Evolutionary conservation across 202 grass and related monocot genomes (phyloP).

Genomic region (Elaeis oleifera): DNA sequence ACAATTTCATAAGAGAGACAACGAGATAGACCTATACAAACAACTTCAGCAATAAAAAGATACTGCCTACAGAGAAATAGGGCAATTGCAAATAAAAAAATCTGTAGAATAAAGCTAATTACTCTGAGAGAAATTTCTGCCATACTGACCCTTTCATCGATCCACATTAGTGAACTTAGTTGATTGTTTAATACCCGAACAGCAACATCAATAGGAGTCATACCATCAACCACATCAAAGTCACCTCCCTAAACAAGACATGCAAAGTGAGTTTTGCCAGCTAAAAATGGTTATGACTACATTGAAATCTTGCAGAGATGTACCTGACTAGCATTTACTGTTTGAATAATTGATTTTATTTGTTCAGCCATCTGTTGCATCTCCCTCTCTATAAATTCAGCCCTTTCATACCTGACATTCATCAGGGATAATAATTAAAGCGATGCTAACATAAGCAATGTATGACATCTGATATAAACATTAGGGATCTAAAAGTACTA

Average conservation of each 20-base stretch:
- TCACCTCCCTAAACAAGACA: conserved; percentile 51
- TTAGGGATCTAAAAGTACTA: too few species aligned
- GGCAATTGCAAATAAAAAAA: neutral
- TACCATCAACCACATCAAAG: conserved; percentile 54
- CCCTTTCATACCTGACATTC: conserved; percentile 69
- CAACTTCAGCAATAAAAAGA: too few species aligned
- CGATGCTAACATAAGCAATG: neutral
- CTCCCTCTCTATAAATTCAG: conserved; percentile 76
- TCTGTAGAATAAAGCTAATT: conserved; percentile 1
- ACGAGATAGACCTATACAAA: too few species aligned
- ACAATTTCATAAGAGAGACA: too few species aligned
- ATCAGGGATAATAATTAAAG: neutral
- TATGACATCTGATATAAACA: too few species aligned
- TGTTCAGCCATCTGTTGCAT: conserved; percentile 96
- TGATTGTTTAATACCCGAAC: conserved; percentile 96
- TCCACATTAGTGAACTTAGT: conserved; percentile 90
- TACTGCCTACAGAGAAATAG: too few species aligned
- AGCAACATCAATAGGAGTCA: conserved; percentile 93
- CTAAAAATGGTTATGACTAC: conserved; percentile 1
- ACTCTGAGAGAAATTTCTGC: neutral
- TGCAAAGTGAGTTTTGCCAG: neutral
- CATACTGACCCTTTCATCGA: conserved; percentile 79
- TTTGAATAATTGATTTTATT: conserved; percentile 96
- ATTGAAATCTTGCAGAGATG: conserved; percentile 2
- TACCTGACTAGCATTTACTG: conserved; percentile 86